Evolutionary conservation across 371 early-diverging fungal genomes (phyloP), one percentile per base, ranked within the genome.

Genomic region (Mortierella sp.): DNA sequence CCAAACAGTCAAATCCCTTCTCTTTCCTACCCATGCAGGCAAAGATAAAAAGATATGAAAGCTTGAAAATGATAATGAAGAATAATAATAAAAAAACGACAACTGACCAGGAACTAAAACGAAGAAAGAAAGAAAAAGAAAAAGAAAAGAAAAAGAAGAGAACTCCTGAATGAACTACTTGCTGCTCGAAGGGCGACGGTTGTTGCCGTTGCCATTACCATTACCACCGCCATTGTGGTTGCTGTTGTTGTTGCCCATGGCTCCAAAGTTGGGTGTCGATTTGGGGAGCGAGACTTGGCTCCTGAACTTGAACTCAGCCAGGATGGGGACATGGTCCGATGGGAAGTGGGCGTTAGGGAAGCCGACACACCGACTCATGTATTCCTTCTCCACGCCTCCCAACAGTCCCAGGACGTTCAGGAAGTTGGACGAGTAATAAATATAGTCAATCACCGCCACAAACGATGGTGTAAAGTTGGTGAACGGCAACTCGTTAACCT

Each of bases 371-470:
- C 93, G 93, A 14, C 83, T 82, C 63, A 95, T 84, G 87, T 97
- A 98, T 75, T 96, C 95, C 70, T 92, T 91, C 77, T 97, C 97
- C 5, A 99, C 93, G 27, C 95, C 91, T 8, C 96, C 96, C 75
- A 99, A 88, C 29, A 99, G 84, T 1, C 98, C 98, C 32, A 95
- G 91, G 29, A 95, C 93, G 32, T 92, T 90, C 48, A 97, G 87
- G 43, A 97, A 92, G 68, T 92, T 93, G 60, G 93, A 93, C 7
- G 96, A 91, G 90, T 97, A 97, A 96, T 98, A 99, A 76, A 99
- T 97, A 84, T 99, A 99, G 90, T 99, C 99, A 81, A 99, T 96
- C n/a, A 96, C 96, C 1, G 97, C 99, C 77, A 91, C 94, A 83
- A 97, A 99, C 1, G 88, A 88, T 1, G 99, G 98, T 11, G 97